Evolutionary conservation across 2,329 filamentous ascomycete genomes (phyloP).

Genomic region (Monosporascus sp.): DNA sequence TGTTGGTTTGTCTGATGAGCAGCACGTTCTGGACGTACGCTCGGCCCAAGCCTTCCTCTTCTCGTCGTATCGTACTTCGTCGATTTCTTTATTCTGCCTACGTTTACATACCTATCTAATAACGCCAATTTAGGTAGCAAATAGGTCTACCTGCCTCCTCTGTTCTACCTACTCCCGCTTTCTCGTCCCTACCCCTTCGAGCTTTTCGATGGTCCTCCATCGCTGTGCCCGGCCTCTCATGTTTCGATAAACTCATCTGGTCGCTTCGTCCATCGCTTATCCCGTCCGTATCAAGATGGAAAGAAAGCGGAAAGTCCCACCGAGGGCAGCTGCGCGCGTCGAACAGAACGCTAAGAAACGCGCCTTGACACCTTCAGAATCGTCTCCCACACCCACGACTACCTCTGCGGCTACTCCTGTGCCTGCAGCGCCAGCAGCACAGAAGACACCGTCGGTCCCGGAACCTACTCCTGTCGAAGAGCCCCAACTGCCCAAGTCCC

Average conservation of each 20-base stretch:
- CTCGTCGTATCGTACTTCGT: too few relatives aligned
- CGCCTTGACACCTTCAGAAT: constrained; percentile 50
- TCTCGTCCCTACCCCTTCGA: neutral
- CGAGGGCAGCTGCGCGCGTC: constrained; percentile 55
- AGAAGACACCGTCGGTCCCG: constrained; percentile 23
- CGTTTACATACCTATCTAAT: too few relatives aligned
- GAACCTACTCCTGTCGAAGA: constrained; percentile 31
- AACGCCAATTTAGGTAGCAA: too few relatives aligned
- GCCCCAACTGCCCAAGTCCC: constrained; percentile 52
- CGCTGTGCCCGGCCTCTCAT: constrained; percentile 3
- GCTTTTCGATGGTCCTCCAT: neutral
- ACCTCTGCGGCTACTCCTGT: constrained; percentile 36
- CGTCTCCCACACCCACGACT: constrained; percentile 45
- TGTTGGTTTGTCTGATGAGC: too few relatives aligned
- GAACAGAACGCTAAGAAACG: constrained; percentile 58
- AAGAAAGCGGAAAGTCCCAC: constrained; percentile 60
- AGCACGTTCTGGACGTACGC: too few relatives aligned
- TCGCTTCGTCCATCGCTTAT: neutral
- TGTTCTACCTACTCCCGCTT: neutral
- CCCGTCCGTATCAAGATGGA: constrained; percentile 43
- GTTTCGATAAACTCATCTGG: neutral
- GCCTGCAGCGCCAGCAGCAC: constrained; percentile 19
- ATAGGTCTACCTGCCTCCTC: too few relatives aligned
- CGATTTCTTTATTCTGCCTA: too few relatives aligned
- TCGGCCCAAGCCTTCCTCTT: too few relatives aligned